phyloP scores from a whole-genome alignment of 2,329 filamentous ascomycete species.

The Colletotrichum higginsianum region DNA sequence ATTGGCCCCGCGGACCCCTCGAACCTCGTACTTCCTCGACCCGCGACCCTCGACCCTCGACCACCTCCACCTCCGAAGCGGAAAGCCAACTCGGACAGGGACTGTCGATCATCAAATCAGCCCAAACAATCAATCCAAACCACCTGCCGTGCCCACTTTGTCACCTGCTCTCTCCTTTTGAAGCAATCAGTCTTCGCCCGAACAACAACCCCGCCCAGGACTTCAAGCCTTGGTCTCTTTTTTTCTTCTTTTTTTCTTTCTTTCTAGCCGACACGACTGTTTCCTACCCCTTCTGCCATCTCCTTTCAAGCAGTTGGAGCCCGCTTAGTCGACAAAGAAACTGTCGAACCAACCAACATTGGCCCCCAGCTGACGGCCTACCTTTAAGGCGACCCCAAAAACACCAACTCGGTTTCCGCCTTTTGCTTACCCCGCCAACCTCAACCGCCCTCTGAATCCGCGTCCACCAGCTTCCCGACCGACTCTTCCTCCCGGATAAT shows the following conservation, averaged over 20 bases:
- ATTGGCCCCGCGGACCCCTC: slow-evolving; percentile 38
- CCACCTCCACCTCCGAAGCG: slow-evolving; percentile 20
- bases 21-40: slow-evolving; percentile 1
- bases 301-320: neutral
- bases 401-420: slow-evolving; percentile 19
- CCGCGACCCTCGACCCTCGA: slow-evolving; percentile 1
- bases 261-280: neutral
- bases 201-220: neutral
- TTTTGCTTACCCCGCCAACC: slow-evolving; percentile 37
- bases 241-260: neutral
- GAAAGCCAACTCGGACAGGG: slow-evolving; percentile 29
- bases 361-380: neutral
- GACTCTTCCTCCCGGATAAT: slow-evolving; percentile 5
- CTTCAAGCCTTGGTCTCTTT: neutral
- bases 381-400: slow-evolving; percentile 19
- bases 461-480: slow-evolving; percentile 14
- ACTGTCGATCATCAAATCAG: slow-evolving; percentile 37
- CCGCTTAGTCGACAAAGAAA: slow-evolving; percentile 11
- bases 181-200: slow-evolving; percentile 13
- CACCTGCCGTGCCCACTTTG: slow-evolving; percentile 15
- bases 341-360: slow-evolving; percentile 9
- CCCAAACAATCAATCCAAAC: slow-evolving; percentile 26
- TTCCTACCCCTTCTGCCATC: neutral
- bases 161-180: slow-evolving; percentile 22
- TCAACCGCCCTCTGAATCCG: slow-evolving; percentile 15